These are phyloP conservation scores for Pisolithus microcarpus DNA, from an alignment of 768 basidiomycete genomes.

Conservation along the genomic window DNA sequence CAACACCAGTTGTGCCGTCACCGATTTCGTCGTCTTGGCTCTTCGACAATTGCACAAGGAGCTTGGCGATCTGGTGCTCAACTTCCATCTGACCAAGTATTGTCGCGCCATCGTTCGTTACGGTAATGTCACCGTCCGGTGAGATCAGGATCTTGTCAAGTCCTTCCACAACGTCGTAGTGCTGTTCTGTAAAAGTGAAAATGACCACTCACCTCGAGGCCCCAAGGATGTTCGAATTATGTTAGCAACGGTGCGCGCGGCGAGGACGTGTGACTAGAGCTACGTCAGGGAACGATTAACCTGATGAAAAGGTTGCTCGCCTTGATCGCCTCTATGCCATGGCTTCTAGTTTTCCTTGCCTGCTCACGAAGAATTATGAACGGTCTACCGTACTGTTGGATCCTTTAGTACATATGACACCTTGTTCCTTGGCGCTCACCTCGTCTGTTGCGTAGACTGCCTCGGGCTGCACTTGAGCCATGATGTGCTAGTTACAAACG, in stretches of 20 bases:
- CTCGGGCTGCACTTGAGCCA: slow-evolving; percentile 36
- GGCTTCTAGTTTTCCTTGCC: slow-evolving; percentile 81
- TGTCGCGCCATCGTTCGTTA: slow-evolving; percentile 98
- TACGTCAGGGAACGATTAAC: slow-evolving; percentile 6
- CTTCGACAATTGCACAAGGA: slow-evolving; percentile 93
- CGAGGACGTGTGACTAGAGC: slow-evolving; percentile 84
- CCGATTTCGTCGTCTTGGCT: slow-evolving; percentile 99
- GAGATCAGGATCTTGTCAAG: slow-evolving; percentile 93
- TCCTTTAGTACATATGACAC: slow-evolving; percentile 5
- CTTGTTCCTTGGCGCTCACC: slow-evolving; percentile 30
- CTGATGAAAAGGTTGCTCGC: slow-evolving; percentile 32
- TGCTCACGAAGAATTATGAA: slow-evolving; percentile 97
- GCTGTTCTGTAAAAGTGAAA: slow-evolving; percentile 4
- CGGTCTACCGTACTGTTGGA: slow-evolving; percentile 78
- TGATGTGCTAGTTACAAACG: slow-evolving; percentile 7
- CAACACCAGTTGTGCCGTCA: slow-evolving; percentile 98
- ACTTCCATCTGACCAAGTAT: slow-evolving; percentile 99
- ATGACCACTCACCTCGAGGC: slow-evolving; percentile 64
- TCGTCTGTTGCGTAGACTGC: slow-evolving; percentile 86
- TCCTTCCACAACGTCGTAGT: slow-evolving; percentile 39
- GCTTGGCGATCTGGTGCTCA: slow-evolving; percentile 97
- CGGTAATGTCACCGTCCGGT: slow-evolving; percentile 97
- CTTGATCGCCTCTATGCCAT: slow-evolving; percentile 95
- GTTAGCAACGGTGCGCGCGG: slow-evolving; percentile 88
- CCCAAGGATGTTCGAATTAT: slow-evolving; percentile 94